These are phyloP conservation scores for Solanum sitiens DNA, from an alignment of 257 asterid species.

Conservation along the genomic window DNA sequence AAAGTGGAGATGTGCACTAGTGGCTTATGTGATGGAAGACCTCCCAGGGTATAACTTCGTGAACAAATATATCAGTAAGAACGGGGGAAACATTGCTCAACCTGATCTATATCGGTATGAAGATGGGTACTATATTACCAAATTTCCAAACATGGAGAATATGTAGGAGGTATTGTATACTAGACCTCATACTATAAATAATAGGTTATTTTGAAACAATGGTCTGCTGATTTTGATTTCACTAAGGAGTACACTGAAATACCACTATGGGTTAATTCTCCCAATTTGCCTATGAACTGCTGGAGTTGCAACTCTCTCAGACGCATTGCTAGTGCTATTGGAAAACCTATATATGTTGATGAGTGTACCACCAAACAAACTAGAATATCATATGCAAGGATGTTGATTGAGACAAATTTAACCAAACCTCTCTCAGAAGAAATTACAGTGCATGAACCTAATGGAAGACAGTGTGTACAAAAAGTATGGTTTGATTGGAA, in stretches of 20 bases:
- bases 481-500: neutral
- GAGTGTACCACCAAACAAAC: neutral
- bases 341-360: neutral
- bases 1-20: neutral
- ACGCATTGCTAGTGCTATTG: neutral
- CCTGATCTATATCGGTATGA: neutral
- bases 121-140: neutral
- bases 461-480: neutral
- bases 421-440: neutral
- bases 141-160: neutral
- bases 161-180: too few species aligned
- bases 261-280: neutral
- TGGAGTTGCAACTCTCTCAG: neutral
- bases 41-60: neutral
- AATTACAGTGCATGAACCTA: neutral
- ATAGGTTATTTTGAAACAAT: neutral
- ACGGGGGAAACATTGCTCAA: neutral
- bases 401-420: neutral
- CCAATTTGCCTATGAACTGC: neutral
- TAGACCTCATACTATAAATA: neutral
- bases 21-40: neutral
- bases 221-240: neutral
- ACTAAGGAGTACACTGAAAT: neutral
- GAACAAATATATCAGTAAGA: neutral
- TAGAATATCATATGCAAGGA: neutral